A percentile compares a stretch with the other conserved stretches of the same genome.
Evolutionary conservation across 306 rosid species (phyloP).

Genomic region (Datisca glomerata): DNA sequence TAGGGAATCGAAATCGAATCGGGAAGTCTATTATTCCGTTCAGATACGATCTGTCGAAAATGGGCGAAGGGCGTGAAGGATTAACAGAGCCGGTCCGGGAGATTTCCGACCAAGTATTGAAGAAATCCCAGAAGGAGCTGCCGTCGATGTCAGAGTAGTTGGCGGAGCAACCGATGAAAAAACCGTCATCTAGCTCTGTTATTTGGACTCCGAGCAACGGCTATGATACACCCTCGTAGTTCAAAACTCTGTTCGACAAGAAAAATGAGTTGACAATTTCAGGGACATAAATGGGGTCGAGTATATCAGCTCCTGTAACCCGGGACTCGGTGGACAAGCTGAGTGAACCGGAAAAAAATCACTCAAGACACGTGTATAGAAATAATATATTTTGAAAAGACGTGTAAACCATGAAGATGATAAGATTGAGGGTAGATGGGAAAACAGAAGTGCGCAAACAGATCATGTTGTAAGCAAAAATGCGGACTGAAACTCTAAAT

Average conservation of each 20-base stretch:
- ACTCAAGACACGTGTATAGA: too few relatives aligned
- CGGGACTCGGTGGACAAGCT: conserved; percentile 16
- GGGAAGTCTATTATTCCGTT: conserved; percentile 1
- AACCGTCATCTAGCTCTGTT: conserved; percentile 31
- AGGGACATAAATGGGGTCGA: conserved; percentile 14
- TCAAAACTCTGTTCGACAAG: conserved; percentile 10
- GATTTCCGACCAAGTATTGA: conserved; percentile 32
- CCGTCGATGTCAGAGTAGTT: conserved; percentile 19
- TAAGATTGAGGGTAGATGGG: too few relatives aligned
- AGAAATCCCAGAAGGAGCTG: conserved; percentile 25
- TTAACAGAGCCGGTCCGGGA: background rate
- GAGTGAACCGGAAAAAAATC: too few relatives aligned
- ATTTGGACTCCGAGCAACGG: conserved; percentile 36
- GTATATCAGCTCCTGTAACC: conserved; percentile 11
- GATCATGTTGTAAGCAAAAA: too few relatives aligned
- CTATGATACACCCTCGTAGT: conserved; percentile 9
- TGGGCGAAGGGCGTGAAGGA: background rate
- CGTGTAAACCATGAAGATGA: too few relatives aligned
- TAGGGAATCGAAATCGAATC: background rate
- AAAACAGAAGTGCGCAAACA: too few relatives aligned
- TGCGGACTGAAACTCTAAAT: too few relatives aligned
- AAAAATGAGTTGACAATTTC: conserved; percentile 23
- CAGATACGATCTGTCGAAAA: conserved; percentile 1
- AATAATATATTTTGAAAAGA: too few relatives aligned
- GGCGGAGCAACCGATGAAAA: conserved; percentile 21